Conservation (phyloP, 495 filamentous ascomycete species). For the Zalerion maritima region DNA sequence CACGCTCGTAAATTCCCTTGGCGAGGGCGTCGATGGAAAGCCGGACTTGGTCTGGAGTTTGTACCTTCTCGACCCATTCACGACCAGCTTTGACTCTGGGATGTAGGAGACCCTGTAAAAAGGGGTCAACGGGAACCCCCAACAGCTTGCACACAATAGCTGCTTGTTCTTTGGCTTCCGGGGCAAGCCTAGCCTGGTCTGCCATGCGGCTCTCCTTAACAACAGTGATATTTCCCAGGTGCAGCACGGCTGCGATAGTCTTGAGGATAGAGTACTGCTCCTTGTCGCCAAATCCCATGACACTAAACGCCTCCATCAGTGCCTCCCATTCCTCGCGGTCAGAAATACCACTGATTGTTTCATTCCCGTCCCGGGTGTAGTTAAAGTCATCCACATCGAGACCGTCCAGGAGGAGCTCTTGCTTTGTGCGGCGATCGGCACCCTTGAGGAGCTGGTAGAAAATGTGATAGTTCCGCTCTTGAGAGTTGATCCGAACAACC, state of each 20-base stretch:
- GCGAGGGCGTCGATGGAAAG: slow-evolving; percentile 80
- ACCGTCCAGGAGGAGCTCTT: slow-evolving; percentile 58
- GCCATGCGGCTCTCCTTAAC: slow-evolving; percentile 76
- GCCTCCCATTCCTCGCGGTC: slow-evolving; percentile 83
- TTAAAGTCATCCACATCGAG: slow-evolving; percentile 72
- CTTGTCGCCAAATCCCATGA: slow-evolving; percentile 86
- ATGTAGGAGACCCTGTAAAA: slow-evolving; percentile 77
- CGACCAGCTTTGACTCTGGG: slow-evolving; percentile 87
- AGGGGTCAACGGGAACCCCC: slow-evolving; percentile 69
- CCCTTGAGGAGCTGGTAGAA: slow-evolving; percentile 94
- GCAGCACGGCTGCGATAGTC: slow-evolving; percentile 80
- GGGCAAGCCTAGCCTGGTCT: slow-evolving; percentile 74
- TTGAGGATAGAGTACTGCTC: slow-evolving; percentile 74
- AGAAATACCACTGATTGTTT: slow-evolving; percentile 78
- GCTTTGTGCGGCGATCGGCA: slow-evolving; percentile 55
- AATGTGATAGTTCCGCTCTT: slow-evolving; percentile 92
- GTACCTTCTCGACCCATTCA: slow-evolving; percentile 96
- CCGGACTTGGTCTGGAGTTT: slow-evolving; percentile 91
- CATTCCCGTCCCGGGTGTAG: slow-evolving; percentile 83
- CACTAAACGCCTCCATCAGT: slow-evolving; percentile 78
- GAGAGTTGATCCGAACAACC: slow-evolving; percentile 71
- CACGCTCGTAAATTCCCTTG: slow-evolving; percentile 94
- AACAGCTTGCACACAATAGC: slow-evolving; percentile 70
- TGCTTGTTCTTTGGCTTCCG: slow-evolving; percentile 54
- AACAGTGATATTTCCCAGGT: slow-evolving; percentile 83